Base-by-base conservation (phyloP, 2,329 filamentous ascomycete genomes). In the Penicillium concentricum region DNA sequence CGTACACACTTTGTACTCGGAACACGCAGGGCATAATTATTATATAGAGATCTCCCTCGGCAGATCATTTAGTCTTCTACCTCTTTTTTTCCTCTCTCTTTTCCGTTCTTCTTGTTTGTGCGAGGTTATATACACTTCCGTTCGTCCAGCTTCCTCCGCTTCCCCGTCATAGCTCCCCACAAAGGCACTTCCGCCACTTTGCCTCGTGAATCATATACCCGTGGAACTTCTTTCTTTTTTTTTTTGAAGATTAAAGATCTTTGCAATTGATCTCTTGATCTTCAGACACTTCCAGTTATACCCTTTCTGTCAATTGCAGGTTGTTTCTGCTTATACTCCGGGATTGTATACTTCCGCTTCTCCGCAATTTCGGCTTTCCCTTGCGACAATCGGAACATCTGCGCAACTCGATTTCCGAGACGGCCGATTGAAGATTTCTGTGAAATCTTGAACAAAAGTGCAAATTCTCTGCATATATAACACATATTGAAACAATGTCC, bases 401-500 rank as follows among this genome's bases (percentile, higher is more conserved):
- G 28, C 50, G 45, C n/a, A 47, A 52, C 18, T 45, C 22, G 53
- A 39, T 38, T 56, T 52, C 47, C 34, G 41, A 41, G 22, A 51
- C 15, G 34, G 30, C 15, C 34, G 10, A 46, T 52, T 46, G n/a
- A 45, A 54, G 22, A 37, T 41, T 49, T 51, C 35, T 15, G 39
- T 30, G 41, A 44, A 53, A 45, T 45, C 44, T 43, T 44, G 38
- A 51, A 51, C 30, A 43, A 56, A 56, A 56, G 35, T 51, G 43
- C 45, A 52, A 16, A 20, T 44, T 22, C 34, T 41, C 32, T 42
- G 34, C 53, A 39, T 26, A 50, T 44, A 55, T 28, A 28, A 15
- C 34, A 50, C 45, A 44, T 32, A 54, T 42, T 51, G 52, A 52
- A 57, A 76, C 32, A 59, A 87, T 88, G 85, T 83, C 84, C 57